Conservation (phyloP, 2,329 filamentous ascomycete genomes). For the Alternaria postmessia region DNA sequence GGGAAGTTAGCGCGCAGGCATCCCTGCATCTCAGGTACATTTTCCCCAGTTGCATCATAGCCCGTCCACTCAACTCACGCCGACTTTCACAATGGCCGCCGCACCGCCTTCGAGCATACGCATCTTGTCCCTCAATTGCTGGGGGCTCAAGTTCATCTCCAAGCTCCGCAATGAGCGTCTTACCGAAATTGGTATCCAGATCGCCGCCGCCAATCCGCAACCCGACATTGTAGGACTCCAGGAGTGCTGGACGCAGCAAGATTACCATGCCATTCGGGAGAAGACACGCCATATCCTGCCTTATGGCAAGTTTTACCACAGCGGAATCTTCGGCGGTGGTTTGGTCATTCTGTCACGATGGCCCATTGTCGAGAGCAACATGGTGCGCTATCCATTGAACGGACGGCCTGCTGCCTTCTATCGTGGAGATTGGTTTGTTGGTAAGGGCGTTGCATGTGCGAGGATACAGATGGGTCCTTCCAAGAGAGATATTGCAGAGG, state of each 20-base stretch:
- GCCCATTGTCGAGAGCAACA: conserved; percentile 89
- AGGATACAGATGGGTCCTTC: conserved; percentile 74
- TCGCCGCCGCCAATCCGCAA: conserved; percentile 71
- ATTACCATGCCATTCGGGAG: conserved; percentile 80
- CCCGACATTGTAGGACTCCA: conserved; percentile 92
- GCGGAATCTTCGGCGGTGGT: conserved; percentile 87
- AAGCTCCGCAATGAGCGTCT: conserved; percentile 80
- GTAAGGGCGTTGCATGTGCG: conserved; percentile 90
- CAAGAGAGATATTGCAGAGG: conserved; percentile 75
- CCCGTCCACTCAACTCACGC: background rate
- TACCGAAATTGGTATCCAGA: conserved; percentile 80
- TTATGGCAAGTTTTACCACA: conserved; percentile 91
- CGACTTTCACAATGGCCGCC: conserved; percentile 25
- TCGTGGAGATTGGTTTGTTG: conserved; percentile 94
- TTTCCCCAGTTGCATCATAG: conserved; percentile 30
- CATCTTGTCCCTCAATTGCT: conserved; percentile 92
- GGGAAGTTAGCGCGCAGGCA: conserved; percentile 14
- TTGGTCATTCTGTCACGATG: conserved; percentile 89
- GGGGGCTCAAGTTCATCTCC: conserved; percentile 90
- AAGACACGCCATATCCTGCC: conserved; percentile 79
- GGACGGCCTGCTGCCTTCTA: conserved; percentile 93
- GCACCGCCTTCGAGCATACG: conserved; percentile 66
- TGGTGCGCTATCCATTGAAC: conserved; percentile 89
- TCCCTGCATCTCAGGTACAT: conserved; percentile 21
- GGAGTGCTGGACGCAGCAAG: conserved; percentile 89